These are phyloP conservation scores for Polyplosphaeria fusca DNA, from an alignment of 495 filamentous ascomycete genomes.

Conservation along the genomic window DNA sequence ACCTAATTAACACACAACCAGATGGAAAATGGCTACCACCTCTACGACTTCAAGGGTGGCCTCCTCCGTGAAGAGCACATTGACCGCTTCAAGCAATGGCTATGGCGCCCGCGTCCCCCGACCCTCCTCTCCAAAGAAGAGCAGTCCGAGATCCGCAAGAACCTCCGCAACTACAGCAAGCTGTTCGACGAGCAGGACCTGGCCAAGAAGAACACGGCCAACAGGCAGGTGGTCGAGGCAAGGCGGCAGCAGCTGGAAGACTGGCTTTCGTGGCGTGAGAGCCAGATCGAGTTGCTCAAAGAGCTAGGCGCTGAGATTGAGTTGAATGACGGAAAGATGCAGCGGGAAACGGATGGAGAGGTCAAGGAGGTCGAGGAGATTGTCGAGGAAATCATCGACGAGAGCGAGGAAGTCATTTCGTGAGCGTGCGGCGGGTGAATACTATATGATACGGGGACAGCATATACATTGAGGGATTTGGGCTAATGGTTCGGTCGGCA, in stretches of 20 bases:
- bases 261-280: slow-evolving; percentile 81
- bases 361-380: slow-evolving; percentile 94
- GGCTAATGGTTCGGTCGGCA: no score
- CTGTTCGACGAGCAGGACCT: slow-evolving; percentile 93
- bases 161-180: slow-evolving; percentile 91
- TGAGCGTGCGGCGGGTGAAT: no score
- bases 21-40: slow-evolving; percentile 99
- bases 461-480: no score
- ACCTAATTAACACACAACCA: slow-evolving; percentile 42
- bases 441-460: no score
- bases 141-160: slow-evolving; percentile 96
- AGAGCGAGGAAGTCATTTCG: slow-evolving; percentile 81
- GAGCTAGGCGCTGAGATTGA: slow-evolving; percentile 58
- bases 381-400: slow-evolving; percentile 62
- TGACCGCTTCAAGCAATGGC: slow-evolving; percentile 95
- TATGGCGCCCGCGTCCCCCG: slow-evolving; percentile 87
- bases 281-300: slow-evolving; percentile 65
- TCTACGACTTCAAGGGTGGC: slow-evolving; percentile 92
- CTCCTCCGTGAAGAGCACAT: slow-evolving; percentile 87
- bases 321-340: slow-evolving; percentile 47
- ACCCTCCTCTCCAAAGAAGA: slow-evolving; percentile 89
- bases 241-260: slow-evolving; percentile 80
- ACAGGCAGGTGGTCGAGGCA: slow-evolving; percentile 86
- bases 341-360: slow-evolving; percentile 64
- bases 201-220: slow-evolving; percentile 85